Conservation (phyloP, 1,284 basidiomycete genomes). For the Volvariella surrecta region DNA sequence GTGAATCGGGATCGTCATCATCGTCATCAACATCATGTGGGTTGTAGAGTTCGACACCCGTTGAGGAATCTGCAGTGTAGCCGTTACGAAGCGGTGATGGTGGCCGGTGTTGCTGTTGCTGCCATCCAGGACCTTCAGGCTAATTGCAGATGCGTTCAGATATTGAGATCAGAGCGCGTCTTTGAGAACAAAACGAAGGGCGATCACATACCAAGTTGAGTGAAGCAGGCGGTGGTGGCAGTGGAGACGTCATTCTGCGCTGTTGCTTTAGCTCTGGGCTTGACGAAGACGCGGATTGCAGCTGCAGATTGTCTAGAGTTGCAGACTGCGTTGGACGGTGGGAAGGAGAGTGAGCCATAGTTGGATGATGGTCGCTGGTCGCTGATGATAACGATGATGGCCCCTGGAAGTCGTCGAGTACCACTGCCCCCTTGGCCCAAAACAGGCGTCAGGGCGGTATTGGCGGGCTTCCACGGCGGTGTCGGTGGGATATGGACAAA, state of each 20-base stretch:
- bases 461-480: too few species aligned
- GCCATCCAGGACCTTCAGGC: slow-evolving; percentile 22
- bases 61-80: slow-evolving; percentile 43
- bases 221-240: slow-evolving; percentile 9
- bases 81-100: slow-evolving; percentile 63
- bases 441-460: too few species aligned
- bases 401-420: too few species aligned
- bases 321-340: slow-evolving; percentile 8
- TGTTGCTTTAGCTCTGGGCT: slow-evolving; percentile 5
- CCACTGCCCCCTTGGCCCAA: too few species aligned
- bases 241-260: slow-evolving; percentile 13
- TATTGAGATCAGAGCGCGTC: not conserved
- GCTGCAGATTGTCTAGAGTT: slow-evolving; percentile 6
- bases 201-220: slow-evolving; percentile 11
- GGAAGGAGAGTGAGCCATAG: slow-evolving; percentile 5
- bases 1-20: slow-evolving; percentile 37
- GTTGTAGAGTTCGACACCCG: slow-evolving; percentile 38
- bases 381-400: too few species aligned
- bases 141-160: too few species aligned
- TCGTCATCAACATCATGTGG: slow-evolving; percentile 21
- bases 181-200: not conserved
- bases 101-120: slow-evolving; percentile 33
- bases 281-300: slow-evolving; percentile 5
- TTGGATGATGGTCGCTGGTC: too few species aligned
- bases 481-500: too few species aligned